A percentile compares a stretch with the other conserved stretches of the same genome.
These are phyloP conservation scores for Exophiala xenobiotica DNA, from an alignment of 2,329 filamentous ascomycete genomes.

Conservation along the genomic window DNA sequence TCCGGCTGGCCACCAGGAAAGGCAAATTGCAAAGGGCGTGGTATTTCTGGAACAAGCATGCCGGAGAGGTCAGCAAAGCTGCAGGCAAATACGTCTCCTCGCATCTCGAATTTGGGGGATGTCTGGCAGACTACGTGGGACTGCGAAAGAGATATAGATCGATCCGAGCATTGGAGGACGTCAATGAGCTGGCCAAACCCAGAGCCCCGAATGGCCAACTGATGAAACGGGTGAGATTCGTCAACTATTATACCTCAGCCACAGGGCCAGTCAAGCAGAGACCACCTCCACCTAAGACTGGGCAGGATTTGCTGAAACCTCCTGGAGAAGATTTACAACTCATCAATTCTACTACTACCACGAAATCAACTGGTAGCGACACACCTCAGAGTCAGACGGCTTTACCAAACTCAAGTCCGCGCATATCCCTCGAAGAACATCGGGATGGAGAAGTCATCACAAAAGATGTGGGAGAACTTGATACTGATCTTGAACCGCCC, in stretches of 20 bases:
- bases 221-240: conserved; percentile 64
- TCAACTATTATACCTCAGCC: conserved; percentile 89
- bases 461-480: too few relatives aligned
- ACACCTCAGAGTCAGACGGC: conserved; percentile 10
- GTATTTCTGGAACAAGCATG: conserved; percentile 81
- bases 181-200: conserved; percentile 54
- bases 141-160: conserved; percentile 69
- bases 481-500: neutral
- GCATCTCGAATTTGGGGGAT: conserved; percentile 79
- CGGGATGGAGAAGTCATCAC: conserved; percentile 38
- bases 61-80: conserved; percentile 67
- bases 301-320: conserved; percentile 1
- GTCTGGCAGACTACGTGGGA: conserved; percentile 71
- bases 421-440: conserved; percentile 50
- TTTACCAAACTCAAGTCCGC: conserved; percentile 36
- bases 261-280: conserved; percentile 65
- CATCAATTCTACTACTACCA: neutral
- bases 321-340: conserved; percentile 4
- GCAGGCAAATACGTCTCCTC: conserved; percentile 72
- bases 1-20: conserved; percentile 65
- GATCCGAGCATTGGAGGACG: conserved; percentile 70
- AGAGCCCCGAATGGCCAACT: conserved; percentile 34
- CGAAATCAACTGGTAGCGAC: conserved; percentile 5
- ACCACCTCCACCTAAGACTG: conserved; percentile 1
- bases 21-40: conserved; percentile 63